phyloP scores from a whole-genome alignment of 257 asterid genomes.

The Ilex aquifolium region DNA sequence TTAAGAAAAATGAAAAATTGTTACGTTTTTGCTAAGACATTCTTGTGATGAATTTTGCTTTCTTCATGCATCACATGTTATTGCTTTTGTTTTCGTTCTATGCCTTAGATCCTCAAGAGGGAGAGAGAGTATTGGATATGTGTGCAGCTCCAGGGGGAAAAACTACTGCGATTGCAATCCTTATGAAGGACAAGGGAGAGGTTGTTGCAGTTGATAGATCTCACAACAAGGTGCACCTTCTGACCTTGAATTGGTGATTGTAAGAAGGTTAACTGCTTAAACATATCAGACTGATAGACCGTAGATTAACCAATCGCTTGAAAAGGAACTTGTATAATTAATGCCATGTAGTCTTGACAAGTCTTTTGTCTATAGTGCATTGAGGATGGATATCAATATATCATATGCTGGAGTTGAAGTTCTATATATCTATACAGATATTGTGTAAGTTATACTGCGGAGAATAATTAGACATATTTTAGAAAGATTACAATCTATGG shows the following conservation, averaged over 20 bases:
- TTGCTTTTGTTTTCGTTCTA: not conserved
- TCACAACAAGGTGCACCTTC: slow-evolving; percentile 95
- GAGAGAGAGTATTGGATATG: slow-evolving; percentile 91
- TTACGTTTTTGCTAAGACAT: too few species aligned
- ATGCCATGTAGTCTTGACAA: too few species aligned
- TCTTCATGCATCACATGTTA: not conserved
- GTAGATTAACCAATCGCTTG: slow-evolving; percentile 4
- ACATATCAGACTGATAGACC: not conserved
- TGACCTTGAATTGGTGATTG: slow-evolving; percentile 48
- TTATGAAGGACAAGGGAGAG: slow-evolving; percentile 93
- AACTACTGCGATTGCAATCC: slow-evolving; percentile 92
- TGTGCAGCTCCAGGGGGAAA: slow-evolving; percentile 99
- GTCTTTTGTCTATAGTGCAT: too few species aligned
- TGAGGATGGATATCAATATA: too few species aligned
- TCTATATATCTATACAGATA: too few species aligned
- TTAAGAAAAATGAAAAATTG: too few species aligned
- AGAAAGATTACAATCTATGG: too few species aligned
- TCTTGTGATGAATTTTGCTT: too few species aligned
- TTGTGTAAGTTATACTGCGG: too few species aligned
- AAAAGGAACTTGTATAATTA: not conserved
- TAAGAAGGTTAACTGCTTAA: not conserved
- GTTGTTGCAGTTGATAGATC: slow-evolving; percentile 89
- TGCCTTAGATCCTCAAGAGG: slow-evolving; percentile 76
- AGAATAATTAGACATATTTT: too few species aligned
- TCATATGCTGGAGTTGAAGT: too few species aligned